These are phyloP conservation scores for Salvia sclarea DNA, from an alignment of 305 asterid species.

Conservation along the genomic window DNA sequence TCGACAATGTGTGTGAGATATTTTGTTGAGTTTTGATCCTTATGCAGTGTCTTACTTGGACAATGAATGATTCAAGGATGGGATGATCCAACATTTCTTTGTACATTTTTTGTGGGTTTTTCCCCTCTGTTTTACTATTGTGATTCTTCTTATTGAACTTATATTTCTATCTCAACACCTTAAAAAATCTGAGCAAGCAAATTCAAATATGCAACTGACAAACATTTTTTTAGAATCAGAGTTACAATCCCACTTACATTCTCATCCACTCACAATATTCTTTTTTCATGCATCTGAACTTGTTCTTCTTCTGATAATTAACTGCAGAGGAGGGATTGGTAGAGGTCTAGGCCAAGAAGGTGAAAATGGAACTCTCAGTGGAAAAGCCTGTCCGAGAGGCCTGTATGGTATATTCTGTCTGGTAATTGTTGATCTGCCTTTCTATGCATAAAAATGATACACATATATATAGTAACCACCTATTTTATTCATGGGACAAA, in stretches of 20 bases:
- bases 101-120: background rate
- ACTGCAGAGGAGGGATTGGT: conserved; percentile 79
- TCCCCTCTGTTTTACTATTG: background rate
- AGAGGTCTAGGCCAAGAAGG: conserved; percentile 70
- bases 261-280: conserved; percentile 3
- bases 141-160: background rate
- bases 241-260: background rate
- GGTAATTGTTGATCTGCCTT: conserved; percentile 45
- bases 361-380: conserved; percentile 74
- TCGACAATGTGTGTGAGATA: too few species aligned
- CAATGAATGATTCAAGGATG: background rate
- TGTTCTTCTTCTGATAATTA: conserved; percentile 36
- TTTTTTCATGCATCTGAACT: conserved; percentile 5
- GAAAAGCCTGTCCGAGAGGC: conserved; percentile 82
- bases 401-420: conserved; percentile 81
- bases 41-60: too few species aligned
- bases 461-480: background rate
- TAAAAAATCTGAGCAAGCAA: background rate
- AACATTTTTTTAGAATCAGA: background rate
- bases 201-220: background rate
- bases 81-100: background rate
- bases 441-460: background rate
- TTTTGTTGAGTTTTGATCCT: too few species aligned
- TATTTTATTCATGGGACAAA: conserved; percentile 9
- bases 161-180: background rate